Evolutionary conservation across 257 asterid genomes (phyloP).

Genomic region (Euphrasia confusa): DNA sequence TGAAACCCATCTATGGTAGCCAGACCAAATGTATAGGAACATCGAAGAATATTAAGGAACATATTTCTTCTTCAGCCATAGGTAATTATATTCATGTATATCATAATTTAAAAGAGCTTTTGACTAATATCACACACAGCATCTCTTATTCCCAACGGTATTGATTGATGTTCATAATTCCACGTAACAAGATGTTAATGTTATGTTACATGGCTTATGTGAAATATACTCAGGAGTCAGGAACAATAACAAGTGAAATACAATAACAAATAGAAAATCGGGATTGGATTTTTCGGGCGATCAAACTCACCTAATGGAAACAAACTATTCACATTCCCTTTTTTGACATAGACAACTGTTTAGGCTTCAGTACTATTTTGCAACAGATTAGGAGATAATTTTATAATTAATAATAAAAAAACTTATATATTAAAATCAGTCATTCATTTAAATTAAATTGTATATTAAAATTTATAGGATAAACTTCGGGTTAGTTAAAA

Average conservation of each 20-base stretch:
- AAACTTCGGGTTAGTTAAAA: background rate
- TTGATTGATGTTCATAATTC: too few relatives aligned
- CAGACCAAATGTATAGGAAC: background rate
- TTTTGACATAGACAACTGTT: background rate
- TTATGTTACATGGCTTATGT: too few relatives aligned
- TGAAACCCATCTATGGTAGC: background rate
- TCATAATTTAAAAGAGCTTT: too few relatives aligned
- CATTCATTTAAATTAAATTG: background rate
- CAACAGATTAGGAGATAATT: background rate
- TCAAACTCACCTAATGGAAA: background rate
- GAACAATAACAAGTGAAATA: background rate
- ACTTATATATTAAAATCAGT: too few relatives aligned
- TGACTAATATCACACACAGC: too few relatives aligned
- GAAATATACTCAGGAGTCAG: too few relatives aligned
- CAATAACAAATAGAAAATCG: background rate
- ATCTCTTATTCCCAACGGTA: too few relatives aligned
- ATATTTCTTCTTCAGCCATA: too few relatives aligned
- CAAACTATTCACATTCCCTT: background rate
- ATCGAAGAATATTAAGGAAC: too few relatives aligned
- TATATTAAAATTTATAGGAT: too few relatives aligned
- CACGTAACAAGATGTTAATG: too few relatives aligned
- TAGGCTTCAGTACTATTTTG: background rate
- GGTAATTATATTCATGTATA: too few relatives aligned
- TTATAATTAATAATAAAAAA: background rate
- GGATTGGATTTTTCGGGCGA: background rate